Evolutionary conservation across 768 basidiomycete genomes (phyloP).

Genomic region (Tylopilus sp.): DNA sequence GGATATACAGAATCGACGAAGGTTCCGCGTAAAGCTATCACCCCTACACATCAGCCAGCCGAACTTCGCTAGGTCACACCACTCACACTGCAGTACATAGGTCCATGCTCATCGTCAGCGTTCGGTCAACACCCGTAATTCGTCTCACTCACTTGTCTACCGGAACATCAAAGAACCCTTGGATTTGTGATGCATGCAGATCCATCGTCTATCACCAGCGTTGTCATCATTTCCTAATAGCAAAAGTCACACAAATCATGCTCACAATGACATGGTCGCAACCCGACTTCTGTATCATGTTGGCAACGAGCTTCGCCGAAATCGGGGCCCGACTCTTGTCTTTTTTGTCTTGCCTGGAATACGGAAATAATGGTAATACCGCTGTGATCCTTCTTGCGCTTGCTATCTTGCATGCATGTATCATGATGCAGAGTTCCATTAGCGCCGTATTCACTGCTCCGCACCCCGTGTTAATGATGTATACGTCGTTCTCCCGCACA

Average conservation of each 20-base stretch:
- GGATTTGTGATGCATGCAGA: slow-evolving; percentile 97
- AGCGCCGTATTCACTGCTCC: slow-evolving; percentile 87
- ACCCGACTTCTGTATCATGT: slow-evolving; percentile 90
- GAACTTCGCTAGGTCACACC: slow-evolving; percentile 4
- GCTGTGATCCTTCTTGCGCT: slow-evolving; percentile 97
- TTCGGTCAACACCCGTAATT: neutral
- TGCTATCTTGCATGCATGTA: slow-evolving; percentile 99
- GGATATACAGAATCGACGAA: slow-evolving; percentile 91
- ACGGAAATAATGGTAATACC: slow-evolving; percentile 96
- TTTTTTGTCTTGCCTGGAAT: slow-evolving; percentile 97
- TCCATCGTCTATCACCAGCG: slow-evolving; percentile 80
- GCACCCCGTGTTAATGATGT: slow-evolving; percentile 94
- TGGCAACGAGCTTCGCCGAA: slow-evolving; percentile 96
- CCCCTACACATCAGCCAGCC: slow-evolving; percentile 20
- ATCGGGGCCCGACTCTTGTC: slow-evolving; percentile 98
- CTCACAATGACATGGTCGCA: slow-evolving; percentile 96
- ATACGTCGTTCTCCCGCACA: slow-evolving; percentile 97
- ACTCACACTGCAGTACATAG: slow-evolving; percentile 46
- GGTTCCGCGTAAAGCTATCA: slow-evolving; percentile 90
- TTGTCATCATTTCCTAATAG: slow-evolving; percentile 3
- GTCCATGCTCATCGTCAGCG: slow-evolving; percentile 12
- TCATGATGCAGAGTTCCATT: slow-evolving; percentile 99
- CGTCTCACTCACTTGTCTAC: slow-evolving; percentile 88
- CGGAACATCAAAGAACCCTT: slow-evolving; percentile 99
- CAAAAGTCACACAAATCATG: slow-evolving; percentile 15